Evolutionary conservation across 768 basidiomycete species (phyloP), one percentile per base, ranked within the genome.

Genomic region (Russula emetica): DNA sequence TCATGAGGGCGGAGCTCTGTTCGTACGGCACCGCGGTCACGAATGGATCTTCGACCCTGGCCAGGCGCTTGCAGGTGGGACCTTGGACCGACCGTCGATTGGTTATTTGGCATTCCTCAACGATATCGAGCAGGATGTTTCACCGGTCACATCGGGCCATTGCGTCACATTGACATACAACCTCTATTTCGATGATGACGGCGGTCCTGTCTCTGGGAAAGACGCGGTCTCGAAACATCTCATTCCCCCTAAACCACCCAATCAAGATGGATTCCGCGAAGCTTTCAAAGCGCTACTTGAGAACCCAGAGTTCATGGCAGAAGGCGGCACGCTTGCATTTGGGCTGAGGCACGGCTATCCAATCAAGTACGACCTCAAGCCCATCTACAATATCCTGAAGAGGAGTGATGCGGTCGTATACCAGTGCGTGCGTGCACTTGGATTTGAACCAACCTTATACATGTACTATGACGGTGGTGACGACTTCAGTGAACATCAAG

Each of bases 1-100:
- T 0, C 78, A 83, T 65, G 72, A 79, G 58, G 82, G 82, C 2
- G 83, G 82, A 3, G 36, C 58, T n/a, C 74, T 82, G 18, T 57
- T 74, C 4, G 71, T 85, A 1, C 74, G 74, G 10, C 73, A 77
- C 44, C 61, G 51, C 10, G 42, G 20, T 20, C 42, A 9, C 42
- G 42, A 42, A 42, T 42, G 42, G 42, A 9, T 42, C 18, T 20
- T 20, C 20, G 42, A 42, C 42, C 8, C 42, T 8, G 18, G 18
- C 20, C 42, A 42, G 1, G 42, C 42, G 42, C 42, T 42, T 42
- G 42, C 42, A 0, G 5, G 36, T 1, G 58, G 61, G 42, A 20
- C 42, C 20, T 18, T 18, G 42, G 42, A 9, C 16, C 42, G 8
- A 42, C 6, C 18, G 7, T 42, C 42, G 16, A 42, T 42, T 20